phyloP scores from a whole-genome alignment of 116 monocot species.

The Papilionanthe hybrid region DNA sequence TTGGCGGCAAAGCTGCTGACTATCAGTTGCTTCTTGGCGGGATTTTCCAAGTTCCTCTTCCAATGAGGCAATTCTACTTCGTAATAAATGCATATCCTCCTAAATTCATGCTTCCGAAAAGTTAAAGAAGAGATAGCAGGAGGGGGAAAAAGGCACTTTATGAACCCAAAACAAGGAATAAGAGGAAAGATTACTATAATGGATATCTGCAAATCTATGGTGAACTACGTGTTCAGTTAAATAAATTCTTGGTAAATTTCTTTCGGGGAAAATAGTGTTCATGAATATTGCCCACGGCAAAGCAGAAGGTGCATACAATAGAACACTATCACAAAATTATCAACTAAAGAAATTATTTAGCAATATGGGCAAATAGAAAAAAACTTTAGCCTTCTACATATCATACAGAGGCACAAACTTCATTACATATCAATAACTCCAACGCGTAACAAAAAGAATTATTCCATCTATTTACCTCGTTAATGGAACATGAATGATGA shows the following conservation, averaged over 20 bases:
- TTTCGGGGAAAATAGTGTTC: neutral
- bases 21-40: constrained; percentile 47
- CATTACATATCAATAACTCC: neutral
- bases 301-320: neutral
- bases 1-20: constrained; percentile 32
- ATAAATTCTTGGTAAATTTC: neutral
- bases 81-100: constrained; percentile 72
- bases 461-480: neutral
- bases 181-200: neutral
- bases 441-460: neutral
- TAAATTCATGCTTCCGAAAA: constrained; percentile 14
- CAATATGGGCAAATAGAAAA: too few species aligned
- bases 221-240: neutral
- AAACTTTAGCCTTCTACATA: neutral
- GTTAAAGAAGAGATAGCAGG: constrained; percentile 1
- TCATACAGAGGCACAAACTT: neutral
- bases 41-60: constrained; percentile 76
- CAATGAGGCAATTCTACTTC: constrained; percentile 52
- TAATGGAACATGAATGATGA: neutral
- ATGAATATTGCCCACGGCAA: neutral
- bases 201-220: neutral
- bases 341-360: neutral
- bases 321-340: neutral
- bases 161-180: neutral
- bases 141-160: neutral